Evolutionary conservation across 306 rosid genomes (phyloP).

Genomic region (Citrullus amarus): DNA sequence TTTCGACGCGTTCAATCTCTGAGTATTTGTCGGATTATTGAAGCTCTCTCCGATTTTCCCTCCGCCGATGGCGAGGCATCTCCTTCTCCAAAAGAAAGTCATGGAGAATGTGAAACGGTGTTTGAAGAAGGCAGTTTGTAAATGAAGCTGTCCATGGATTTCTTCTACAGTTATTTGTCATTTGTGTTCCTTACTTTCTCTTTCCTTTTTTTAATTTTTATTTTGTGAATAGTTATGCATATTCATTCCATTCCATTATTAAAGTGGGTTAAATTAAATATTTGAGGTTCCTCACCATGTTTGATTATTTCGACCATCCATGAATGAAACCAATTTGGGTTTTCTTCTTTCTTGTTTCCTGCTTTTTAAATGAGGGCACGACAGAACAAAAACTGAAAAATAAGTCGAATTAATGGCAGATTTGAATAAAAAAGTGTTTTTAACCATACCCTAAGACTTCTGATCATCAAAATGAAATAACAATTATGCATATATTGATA

Average conservation of each 20-base stretch:
- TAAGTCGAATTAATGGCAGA: too few relatives aligned
- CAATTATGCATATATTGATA: too few relatives aligned
- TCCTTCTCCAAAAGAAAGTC: too few relatives aligned
- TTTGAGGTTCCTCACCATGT: neutral
- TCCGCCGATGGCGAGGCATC: neutral
- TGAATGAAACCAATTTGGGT: neutral
- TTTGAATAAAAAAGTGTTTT: too few relatives aligned
- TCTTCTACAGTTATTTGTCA: neutral
- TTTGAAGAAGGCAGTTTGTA: neutral
- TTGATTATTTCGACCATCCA: neutral
- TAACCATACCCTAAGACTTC: neutral
- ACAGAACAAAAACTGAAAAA: neutral
- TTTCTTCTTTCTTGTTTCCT: neutral
- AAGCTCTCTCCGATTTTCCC: conserved; percentile 47
- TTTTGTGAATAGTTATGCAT: neutral
- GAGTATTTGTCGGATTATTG: conserved; percentile 45
- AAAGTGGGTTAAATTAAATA: neutral
- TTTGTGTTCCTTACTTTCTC: neutral
- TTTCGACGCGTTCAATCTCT: conserved; percentile 47
- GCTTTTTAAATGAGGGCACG: too few relatives aligned
- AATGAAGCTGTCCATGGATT: neutral
- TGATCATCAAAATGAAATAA: neutral
- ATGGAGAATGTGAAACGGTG: neutral
- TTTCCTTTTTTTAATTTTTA: too few relatives aligned
- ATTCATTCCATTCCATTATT: neutral